Evolutionary conservation across 225 moss, liverwort and hornwort species (phyloP).

Genomic region (Straminergon stramineum): DNA sequence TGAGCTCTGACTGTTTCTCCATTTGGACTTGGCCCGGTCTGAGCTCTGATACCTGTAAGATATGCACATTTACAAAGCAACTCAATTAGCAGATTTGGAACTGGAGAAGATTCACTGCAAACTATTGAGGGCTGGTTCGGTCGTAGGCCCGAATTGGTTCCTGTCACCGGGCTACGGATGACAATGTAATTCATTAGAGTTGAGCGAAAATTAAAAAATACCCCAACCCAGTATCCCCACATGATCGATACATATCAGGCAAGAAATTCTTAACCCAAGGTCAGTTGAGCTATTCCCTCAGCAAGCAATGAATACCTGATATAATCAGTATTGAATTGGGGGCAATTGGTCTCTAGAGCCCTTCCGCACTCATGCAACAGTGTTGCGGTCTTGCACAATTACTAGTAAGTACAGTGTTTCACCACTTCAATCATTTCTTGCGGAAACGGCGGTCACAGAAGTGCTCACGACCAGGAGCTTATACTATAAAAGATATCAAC

Average conservation of each 20-base stretch:
- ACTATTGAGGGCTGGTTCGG: not conserved
- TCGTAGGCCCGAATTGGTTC: not conserved
- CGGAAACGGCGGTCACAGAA: too few relatives aligned
- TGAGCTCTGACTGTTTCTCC: not conserved
- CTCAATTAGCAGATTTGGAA: not conserved
- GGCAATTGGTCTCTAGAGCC: not conserved
- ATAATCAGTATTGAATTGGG: not conserved
- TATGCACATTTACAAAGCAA: not conserved
- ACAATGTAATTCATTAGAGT: not conserved
- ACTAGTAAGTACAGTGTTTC: not conserved
- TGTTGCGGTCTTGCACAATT: not conserved
- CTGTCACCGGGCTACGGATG: not conserved
- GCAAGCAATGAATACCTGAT: not conserved
- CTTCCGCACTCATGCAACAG: not conserved
- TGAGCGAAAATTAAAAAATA: not conserved
- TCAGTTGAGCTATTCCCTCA: not conserved
- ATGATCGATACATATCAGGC: not conserved
- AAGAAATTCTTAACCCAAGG: not conserved
- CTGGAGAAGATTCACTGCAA: not conserved
- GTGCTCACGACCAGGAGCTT: not conserved
- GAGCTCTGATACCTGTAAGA: not conserved
- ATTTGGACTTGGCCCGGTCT: not conserved
- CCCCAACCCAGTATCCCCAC: not conserved
- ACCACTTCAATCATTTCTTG: not conserved
- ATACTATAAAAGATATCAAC: not conserved